phyloP scores from a whole-genome alignment of 495 filamentous ascomycete genomes.

The Staphylotrichum longicolle region DNA sequence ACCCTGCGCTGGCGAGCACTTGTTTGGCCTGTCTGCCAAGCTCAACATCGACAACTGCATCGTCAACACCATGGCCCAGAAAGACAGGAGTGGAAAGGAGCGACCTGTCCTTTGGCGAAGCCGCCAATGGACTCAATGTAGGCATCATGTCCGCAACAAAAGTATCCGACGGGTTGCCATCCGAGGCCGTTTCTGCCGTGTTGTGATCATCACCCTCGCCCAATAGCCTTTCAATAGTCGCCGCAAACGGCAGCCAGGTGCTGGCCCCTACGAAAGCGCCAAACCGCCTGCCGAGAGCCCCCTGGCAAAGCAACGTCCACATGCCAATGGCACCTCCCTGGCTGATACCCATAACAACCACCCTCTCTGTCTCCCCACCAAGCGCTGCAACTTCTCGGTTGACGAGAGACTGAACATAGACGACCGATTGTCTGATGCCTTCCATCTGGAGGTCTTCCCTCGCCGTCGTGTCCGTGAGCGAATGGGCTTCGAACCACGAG shows the following conservation, averaged over 20 bases:
- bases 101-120: not conserved
- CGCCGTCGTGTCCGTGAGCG: constrained; percentile 15
- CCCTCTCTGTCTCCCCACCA: not conserved
- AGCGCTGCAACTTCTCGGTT: constrained; percentile 14
- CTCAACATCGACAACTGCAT: constrained; percentile 23
- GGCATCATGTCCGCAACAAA: constrained; percentile 19
- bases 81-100: constrained; percentile 18
- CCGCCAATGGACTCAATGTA: not conserved
- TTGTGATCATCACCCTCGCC: not conserved
- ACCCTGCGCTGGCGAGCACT: constrained; percentile 18
- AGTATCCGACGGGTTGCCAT: not conserved
- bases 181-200: not conserved
- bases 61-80: constrained; percentile 24
- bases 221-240: constrained; percentile 8
- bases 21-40: constrained; percentile 17
- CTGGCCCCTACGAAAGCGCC: constrained; percentile 50
- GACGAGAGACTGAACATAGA: constrained; percentile 17
- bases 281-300: constrained; percentile 12
- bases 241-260: constrained; percentile 52
- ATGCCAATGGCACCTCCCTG: constrained; percentile 53
- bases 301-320: constrained; percentile 36
- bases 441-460: constrained; percentile 42
- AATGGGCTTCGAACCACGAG: constrained; percentile 46
- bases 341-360: constrained; percentile 52
- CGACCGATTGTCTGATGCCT: constrained; percentile 43